Base-by-base conservation (phyloP, 1,284 basidiomycete genomes). In the Puccinia polysora region DNA sequence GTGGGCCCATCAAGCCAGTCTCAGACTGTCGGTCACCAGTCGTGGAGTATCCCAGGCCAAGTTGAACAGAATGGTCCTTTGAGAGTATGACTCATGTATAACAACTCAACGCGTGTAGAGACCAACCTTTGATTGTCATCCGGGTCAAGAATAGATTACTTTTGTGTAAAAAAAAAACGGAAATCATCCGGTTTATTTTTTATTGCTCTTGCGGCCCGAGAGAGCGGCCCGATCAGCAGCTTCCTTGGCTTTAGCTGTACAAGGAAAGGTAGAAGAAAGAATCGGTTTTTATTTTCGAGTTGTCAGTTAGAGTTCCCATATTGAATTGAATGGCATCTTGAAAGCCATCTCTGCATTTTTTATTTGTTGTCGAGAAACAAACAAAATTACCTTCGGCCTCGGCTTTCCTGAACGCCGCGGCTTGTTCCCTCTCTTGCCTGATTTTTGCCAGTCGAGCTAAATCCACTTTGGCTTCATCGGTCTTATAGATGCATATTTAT, bases 371-470 rank as follows among this genome's bases (percentile, higher is more conserved):
- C 18, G 25, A 40, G 30, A 47, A 25, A 30, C 14, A n/a, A 56
- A 25, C 38, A 23, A n/a, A 50, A 80, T 70, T 69, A 81, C 81
- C 89, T 77, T 90, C 90, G 14, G 86, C 84, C 78, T 93, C 91
- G 0, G 90, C 90, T 81, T 89, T 86, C 70, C 91, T 83, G 83
- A 88, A 89, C 2, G 89, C 89, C 59, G 87, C 86, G 5, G 91
- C 91, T 45, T 86, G 87, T 74, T 92, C 91, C 69, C 92, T 87
- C 74, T 93, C 89, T 73, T 86, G 86, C 75, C 86, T 85, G 77
- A 96, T 90, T 85, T 88, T 89, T 62, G 86, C 86, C n/a, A 96
- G 85, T 67, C 92, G 86, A 20, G 88, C 86, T 53, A 96, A 85
- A 80, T 96, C 92, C 4, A 86, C 80, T 81, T 91, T 89, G 40